Evolutionary conservation across 208 protist species (phyloP).

Genomic region (Leishmania tropica): DNA sequence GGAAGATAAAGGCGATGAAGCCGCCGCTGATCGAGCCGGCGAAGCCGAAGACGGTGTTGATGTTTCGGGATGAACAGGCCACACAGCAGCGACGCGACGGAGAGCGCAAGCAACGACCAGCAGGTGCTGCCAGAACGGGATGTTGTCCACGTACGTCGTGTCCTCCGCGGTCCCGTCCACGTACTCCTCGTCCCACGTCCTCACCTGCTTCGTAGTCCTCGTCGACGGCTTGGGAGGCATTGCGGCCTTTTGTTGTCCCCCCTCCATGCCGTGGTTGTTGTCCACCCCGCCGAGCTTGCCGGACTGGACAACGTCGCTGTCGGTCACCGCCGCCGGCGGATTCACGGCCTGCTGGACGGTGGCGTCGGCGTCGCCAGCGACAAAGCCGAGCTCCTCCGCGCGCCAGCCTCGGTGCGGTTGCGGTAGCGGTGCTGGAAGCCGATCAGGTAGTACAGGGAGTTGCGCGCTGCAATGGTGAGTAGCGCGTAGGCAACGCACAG

Average conservation of each 20-base stretch:
- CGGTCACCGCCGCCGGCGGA: background rate
- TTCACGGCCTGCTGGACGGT: background rate
- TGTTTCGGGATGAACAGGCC: too few relatives aligned
- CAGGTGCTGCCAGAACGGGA: conserved; percentile 44
- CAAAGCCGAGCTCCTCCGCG: background rate
- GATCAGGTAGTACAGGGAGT: conserved; percentile 64
- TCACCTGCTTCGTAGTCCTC: background rate
- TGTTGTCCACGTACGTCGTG: conserved; percentile 49
- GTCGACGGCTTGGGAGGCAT: too few relatives aligned
- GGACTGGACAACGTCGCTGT: background rate
- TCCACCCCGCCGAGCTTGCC: background rate
- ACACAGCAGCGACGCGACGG: too few relatives aligned
- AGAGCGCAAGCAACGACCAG: too few relatives aligned
- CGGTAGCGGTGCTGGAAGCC: conserved; percentile 47
- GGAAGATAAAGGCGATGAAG: conserved; percentile 64
- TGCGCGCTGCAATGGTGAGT: conserved; percentile 43
- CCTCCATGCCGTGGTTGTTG: background rate
- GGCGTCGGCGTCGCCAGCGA: background rate
- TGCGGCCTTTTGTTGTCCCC: background rate
- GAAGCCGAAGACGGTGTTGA: too few relatives aligned
- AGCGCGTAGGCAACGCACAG: too few relatives aligned
- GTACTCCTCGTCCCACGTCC: background rate
- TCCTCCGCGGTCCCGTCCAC: conserved; percentile 19
- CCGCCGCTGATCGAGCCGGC: too few relatives aligned
- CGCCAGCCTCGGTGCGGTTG: conserved; percentile 3